Conservation (phyloP, 495 filamentous ascomycete species). For the Tetracladium marchalianum region DNA sequence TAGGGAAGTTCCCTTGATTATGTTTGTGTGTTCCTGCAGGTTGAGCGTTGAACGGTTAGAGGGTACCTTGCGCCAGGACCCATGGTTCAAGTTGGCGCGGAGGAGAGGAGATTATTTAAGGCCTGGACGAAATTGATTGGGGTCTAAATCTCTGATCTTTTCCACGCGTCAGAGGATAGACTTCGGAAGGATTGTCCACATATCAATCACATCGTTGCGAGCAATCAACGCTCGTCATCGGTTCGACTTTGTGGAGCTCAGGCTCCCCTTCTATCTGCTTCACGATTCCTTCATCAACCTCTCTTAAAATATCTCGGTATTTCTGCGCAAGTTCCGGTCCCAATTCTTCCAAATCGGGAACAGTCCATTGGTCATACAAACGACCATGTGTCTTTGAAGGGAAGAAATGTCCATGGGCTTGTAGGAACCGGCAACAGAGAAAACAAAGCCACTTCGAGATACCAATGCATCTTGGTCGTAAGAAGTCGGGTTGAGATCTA, state of each 20-base stretch:
- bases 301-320: conserved; percentile 3
- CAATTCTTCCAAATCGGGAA: conserved; percentile 7
- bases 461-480: conserved; percentile 4
- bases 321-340: not conserved
- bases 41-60: too few relatives aligned
- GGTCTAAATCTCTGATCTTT: too few relatives aligned
- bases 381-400: conserved; percentile 7
- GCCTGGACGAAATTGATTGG: too few relatives aligned
- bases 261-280: conserved; percentile 4
- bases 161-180: too few relatives aligned
- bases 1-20: too few relatives aligned
- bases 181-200: too few relatives aligned
- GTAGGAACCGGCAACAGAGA: conserved; percentile 7
- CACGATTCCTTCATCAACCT: not conserved
- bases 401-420: conserved; percentile 5
- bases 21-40: too few relatives aligned
- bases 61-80: too few relatives aligned
- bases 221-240: conserved; percentile 4
- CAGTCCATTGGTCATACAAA: conserved; percentile 9
- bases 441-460: conserved; percentile 7
- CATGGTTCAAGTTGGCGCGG: too few relatives aligned
- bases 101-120: too few relatives aligned
- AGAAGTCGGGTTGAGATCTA: not conserved
- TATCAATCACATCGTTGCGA: too few relatives aligned
- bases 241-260: conserved; percentile 2